Evolutionary conservation across 1,284 basidiomycete genomes (phyloP).

Genomic region (Boletus mariae): DNA sequence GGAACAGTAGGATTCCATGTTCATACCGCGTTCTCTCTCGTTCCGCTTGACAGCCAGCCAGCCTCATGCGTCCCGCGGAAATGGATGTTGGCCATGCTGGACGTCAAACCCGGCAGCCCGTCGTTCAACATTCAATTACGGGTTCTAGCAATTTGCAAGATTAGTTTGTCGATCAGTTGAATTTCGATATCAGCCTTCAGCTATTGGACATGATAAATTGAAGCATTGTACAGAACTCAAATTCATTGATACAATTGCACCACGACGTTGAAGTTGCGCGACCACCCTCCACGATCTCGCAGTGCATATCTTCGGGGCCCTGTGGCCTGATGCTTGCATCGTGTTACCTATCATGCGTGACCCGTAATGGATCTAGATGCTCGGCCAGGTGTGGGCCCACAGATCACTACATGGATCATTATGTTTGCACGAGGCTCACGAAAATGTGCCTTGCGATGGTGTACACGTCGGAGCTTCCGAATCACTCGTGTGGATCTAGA

Average conservation of each 20-base stretch:
- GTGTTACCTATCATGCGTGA: not conserved
- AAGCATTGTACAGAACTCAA: conserved; percentile 7
- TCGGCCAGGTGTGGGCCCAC: conserved; percentile 5
- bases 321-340: not conserved
- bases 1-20: conserved; percentile 4
- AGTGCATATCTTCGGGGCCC: not conserved
- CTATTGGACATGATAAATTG: not conserved
- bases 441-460: conserved; percentile 31
- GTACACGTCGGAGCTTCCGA: conserved; percentile 28
- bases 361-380: not conserved
- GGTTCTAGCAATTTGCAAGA: conserved; percentile 1
- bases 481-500: conserved; percentile 38
- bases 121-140: not conserved
- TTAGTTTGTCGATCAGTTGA: conserved; percentile 3
- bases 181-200: not conserved
- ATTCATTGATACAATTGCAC: not conserved
- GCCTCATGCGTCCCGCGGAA: conserved; percentile 8
- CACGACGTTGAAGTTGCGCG: not conserved
- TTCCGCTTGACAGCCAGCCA: not conserved
- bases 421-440: conserved; percentile 7
- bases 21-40: too few species aligned
- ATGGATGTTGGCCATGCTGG: conserved; percentile 21
- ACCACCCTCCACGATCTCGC: not conserved
- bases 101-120: not conserved
- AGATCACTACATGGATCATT: conserved; percentile 18